Evolutionary conservation across 1,139 yeast species (phyloP).

Genomic region (Blastobotrys apis): DNA sequence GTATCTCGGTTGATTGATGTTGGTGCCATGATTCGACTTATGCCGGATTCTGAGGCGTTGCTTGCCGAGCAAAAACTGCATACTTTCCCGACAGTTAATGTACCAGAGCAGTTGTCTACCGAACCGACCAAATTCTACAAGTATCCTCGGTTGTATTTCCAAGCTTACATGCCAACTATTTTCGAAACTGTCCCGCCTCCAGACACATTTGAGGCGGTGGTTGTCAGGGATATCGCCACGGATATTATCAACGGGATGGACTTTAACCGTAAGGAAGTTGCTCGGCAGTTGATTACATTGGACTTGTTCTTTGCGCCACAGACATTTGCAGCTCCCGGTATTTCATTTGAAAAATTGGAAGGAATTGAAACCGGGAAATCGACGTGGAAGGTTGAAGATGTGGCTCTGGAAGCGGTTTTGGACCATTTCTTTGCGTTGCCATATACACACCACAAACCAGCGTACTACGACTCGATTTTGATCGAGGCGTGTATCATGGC

Average conservation of each 20-base stretch:
- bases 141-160: conserved; percentile 58
- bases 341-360: conserved; percentile 68
- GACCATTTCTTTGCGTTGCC: conserved; percentile 78
- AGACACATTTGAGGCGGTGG: conserved; percentile 53
- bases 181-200: conserved; percentile 73
- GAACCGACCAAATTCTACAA: conserved; percentile 17
- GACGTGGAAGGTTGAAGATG: conserved; percentile 90
- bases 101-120: conserved; percentile 26
- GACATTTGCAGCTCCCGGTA: conserved; percentile 78
- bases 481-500: conserved; percentile 84
- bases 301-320: conserved; percentile 68
- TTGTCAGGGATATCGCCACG: conserved; percentile 69
- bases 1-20: conserved; percentile 21
- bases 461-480: conserved; percentile 81
- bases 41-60: conserved; percentile 2
- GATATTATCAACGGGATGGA: conserved; percentile 79
- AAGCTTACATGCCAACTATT: conserved; percentile 55
- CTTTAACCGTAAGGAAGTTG: conserved; percentile 83
- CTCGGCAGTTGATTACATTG: conserved; percentile 73
- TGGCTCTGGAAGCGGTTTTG: conserved; percentile 78
- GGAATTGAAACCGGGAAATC: conserved; percentile 38
- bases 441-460: conserved; percentile 55
- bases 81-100: conserved; percentile 40
- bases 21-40: conserved; percentile 16
- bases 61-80: conserved; percentile 28